Evolutionary conservation across 176 grass and related monocot species (phyloP).

Genomic region (Urochloa ruziziensis): DNA sequence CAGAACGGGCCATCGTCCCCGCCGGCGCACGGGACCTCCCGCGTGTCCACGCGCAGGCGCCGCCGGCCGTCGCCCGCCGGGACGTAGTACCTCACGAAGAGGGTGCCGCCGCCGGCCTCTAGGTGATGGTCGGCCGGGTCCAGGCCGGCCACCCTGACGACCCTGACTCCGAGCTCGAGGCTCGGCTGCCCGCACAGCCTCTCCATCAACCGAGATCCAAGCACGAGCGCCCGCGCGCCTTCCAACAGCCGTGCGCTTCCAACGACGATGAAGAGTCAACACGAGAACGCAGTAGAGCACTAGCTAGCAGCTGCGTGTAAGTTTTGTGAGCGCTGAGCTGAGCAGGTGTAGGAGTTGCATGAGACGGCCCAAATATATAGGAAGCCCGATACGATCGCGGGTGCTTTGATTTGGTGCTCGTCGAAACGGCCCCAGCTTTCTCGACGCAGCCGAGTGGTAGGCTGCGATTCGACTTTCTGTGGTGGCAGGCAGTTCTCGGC

Average conservation of each 20-base stretch:
- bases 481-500: background rate
- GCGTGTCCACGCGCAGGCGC: conserved; percentile 57
- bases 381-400: background rate
- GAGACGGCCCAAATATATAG: conserved; percentile 3
- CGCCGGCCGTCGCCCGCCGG: conserved; percentile 38
- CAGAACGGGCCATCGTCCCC: conserved; percentile 4
- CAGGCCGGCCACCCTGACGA: conserved; percentile 31
- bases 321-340: background rate
- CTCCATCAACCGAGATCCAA: conserved; percentile 30
- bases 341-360: background rate
- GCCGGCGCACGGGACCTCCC: conserved; percentile 29
- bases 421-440: conserved; percentile 41
- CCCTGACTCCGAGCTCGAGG: conserved; percentile 45
- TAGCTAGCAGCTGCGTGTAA: background rate
- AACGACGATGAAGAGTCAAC: too few relatives aligned
- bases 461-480: background rate
- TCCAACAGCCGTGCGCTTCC: too few relatives aligned
- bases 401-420: background rate
- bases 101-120: background rate
- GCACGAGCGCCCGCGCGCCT: too few relatives aligned
- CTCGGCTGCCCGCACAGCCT: background rate
- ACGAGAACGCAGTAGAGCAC: too few relatives aligned
- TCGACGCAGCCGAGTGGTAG: background rate
- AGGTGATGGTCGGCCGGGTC: background rate
- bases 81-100: conserved; percentile 60